These are phyloP conservation scores for Penicillium sp. DNA, from an alignment of 2,329 filamentous ascomycete genomes.

Conservation along the genomic window DNA sequence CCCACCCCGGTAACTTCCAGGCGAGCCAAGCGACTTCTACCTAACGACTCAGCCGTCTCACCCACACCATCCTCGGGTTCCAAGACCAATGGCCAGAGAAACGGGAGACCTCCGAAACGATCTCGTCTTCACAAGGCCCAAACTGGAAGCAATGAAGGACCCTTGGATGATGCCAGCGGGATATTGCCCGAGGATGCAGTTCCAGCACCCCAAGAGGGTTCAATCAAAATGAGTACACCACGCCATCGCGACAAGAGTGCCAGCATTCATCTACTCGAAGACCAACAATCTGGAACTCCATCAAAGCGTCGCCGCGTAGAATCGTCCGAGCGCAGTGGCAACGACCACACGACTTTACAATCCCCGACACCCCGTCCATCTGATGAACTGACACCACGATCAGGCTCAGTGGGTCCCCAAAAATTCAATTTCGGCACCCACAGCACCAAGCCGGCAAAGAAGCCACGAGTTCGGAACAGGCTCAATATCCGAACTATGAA, in stretches of 20 bases:
- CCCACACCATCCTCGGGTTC: neutral
- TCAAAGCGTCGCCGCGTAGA: slow-evolving; percentile 15
- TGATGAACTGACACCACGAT: neutral
- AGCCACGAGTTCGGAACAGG: neutral
- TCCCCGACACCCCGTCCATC: neutral
- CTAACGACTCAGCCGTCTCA: neutral
- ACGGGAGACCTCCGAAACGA: slow-evolving; percentile 20
- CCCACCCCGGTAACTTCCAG: neutral
- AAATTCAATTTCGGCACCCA: neutral
- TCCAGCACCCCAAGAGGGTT: neutral
- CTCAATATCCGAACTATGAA: neutral
- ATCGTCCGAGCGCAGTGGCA: neutral
- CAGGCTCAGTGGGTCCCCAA: neutral
- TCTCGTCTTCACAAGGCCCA: slow-evolving; percentile 7
- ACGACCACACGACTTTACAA: neutral
- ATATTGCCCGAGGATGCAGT: neutral
- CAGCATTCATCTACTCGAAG: slow-evolving; percentile 4
- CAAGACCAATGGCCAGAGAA: neutral
- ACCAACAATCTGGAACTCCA: slow-evolving; percentile 2
- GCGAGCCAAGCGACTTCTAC: neutral
- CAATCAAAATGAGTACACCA: neutral
- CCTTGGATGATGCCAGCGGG: neutral
- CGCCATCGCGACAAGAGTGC: slow-evolving; percentile 1
- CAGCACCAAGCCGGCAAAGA: neutral
- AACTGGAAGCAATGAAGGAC: neutral